These are phyloP conservation scores for Mycena leptocephala DNA, from an alignment of 768 basidiomycete species.

Conservation along the genomic window DNA sequence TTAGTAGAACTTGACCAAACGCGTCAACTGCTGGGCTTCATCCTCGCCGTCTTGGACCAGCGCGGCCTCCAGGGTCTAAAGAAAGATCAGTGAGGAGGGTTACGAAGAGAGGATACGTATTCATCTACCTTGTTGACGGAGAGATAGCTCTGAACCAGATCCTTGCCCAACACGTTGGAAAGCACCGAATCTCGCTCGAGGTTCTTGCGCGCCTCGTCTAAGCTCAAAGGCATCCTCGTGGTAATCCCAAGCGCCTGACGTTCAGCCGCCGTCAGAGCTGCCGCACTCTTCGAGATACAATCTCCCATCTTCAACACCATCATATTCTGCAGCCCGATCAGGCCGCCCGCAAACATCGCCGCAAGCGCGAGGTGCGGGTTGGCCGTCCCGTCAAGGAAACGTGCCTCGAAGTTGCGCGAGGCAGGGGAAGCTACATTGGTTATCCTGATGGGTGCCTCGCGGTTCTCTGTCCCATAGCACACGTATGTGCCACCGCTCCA, in stretches of 20 bases:
- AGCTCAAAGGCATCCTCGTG: constrained; percentile 53
- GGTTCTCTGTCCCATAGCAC: constrained; percentile 68
- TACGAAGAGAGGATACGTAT: neutral
- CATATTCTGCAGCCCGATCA: constrained; percentile 53
- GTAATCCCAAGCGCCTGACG: constrained; percentile 53
- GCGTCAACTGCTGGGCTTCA: constrained; percentile 28
- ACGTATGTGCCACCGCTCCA: constrained; percentile 71
- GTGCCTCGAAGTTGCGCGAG: constrained; percentile 66
- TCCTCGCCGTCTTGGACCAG: constrained; percentile 27
- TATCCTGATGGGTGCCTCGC: constrained; percentile 65
- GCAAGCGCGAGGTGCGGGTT: constrained; percentile 63
- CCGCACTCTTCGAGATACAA: constrained; percentile 41
- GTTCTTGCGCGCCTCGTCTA: constrained; percentile 54
- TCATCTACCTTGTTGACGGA: constrained; percentile 56
- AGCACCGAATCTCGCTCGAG: constrained; percentile 50
- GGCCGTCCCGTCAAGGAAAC: constrained; percentile 39
- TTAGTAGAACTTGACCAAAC: constrained; percentile 44
- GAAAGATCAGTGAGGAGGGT: neutral
- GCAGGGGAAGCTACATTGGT: constrained; percentile 51
- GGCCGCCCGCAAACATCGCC: constrained; percentile 59
- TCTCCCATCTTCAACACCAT: constrained; percentile 46
- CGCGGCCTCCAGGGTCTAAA: constrained; percentile 39
- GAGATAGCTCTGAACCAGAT: constrained; percentile 58
- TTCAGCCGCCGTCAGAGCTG: constrained; percentile 53
- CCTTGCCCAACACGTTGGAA: constrained; percentile 49